Evolutionary conservation across 257 asterid genomes (phyloP).

Genomic region (Capsicum pubescens): DNA sequence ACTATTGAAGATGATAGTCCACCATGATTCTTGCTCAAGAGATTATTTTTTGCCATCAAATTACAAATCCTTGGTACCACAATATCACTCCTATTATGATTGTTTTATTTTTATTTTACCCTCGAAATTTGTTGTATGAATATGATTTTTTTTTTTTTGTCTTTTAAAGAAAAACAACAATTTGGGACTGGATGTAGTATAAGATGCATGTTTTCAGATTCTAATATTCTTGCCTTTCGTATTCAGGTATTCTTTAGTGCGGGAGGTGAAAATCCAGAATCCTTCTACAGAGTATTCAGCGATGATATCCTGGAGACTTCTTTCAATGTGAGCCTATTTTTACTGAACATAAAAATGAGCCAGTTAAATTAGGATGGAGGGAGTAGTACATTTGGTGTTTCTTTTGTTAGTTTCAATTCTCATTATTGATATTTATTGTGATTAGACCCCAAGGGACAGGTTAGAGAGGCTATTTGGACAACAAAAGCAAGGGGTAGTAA

Average conservation of each 20-base stretch:
- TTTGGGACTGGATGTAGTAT: too few species aligned
- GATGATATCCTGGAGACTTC: conserved; percentile 54
- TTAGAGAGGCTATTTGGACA: conserved; percentile 43
- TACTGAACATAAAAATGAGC: too few species aligned
- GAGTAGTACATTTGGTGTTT: neutral
- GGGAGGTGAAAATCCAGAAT: conserved; percentile 50
- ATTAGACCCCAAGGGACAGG: conserved; percentile 42
- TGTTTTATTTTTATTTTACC: neutral
- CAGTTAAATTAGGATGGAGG: too few species aligned
- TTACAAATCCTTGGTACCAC: too few species aligned
- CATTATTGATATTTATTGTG: neutral
- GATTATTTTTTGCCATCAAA: too few species aligned
- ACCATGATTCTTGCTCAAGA: too few species aligned
- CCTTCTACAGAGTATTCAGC: conserved; percentile 55
- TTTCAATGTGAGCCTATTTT: conserved; percentile 44
- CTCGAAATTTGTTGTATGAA: too few species aligned
- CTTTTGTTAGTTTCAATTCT: neutral
- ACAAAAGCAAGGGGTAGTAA: conserved; percentile 40
- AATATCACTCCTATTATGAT: neutral
- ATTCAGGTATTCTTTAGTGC: conserved; percentile 50
- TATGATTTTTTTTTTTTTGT: too few species aligned
- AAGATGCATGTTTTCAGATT: neutral
- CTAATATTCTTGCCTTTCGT: neutral
- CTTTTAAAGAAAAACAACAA: too few species aligned
- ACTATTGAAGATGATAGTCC: too few species aligned